These are phyloP conservation scores for Cryptococcus sp. DNA, from an alignment of 1,284 basidiomycete genomes.

Conservation along the genomic window DNA sequence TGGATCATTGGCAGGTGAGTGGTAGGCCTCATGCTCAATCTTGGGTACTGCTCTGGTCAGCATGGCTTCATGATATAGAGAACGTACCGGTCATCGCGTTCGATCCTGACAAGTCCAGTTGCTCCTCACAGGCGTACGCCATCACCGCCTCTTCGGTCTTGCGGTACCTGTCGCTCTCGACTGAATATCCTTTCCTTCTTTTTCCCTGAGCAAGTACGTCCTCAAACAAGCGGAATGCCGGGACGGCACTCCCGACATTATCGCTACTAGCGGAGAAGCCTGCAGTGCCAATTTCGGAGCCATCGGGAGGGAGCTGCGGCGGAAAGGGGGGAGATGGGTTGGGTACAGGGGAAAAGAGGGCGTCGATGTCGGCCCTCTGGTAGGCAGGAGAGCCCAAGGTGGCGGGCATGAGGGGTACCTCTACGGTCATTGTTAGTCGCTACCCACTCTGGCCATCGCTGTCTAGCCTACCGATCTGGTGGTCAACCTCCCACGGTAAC, in stretches of 20 bases:
- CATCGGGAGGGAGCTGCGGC: background rate
- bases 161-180: background rate
- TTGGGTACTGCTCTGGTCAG: background rate
- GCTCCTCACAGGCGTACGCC: background rate
- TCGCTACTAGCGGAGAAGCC: background rate
- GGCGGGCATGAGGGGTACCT: background rate
- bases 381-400: background rate
- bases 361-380: background rate
- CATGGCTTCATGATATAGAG: background rate
- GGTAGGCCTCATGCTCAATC: background rate
- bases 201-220: too few relatives aligned
- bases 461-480: background rate
- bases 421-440: background rate
- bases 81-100: background rate
- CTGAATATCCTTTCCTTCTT: too few relatives aligned
- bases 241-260: background rate
- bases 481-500: background rate
- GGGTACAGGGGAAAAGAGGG: background rate
- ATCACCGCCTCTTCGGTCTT: background rate
- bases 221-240: too few relatives aligned
- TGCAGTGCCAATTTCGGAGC: background rate
- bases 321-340: background rate
- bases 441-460: background rate
- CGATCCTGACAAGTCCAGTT: background rate
- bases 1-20: background rate